Percentiles rank a stretch among this genome's conserved stretches.
Conservation (phyloP, 257 asterid species). For the Agastache rugosa region DNA sequence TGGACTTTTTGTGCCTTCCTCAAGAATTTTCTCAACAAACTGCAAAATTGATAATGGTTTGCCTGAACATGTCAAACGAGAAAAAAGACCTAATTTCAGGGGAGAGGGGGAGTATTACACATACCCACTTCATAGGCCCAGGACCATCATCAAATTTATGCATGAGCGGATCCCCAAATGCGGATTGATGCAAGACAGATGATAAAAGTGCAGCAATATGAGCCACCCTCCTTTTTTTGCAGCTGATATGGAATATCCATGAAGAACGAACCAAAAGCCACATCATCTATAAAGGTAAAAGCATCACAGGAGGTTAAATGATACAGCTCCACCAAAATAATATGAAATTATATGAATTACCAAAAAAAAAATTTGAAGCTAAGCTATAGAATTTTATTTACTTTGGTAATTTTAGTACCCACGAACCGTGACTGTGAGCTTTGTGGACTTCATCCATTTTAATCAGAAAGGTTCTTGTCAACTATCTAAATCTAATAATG, state of each 20-base stretch:
- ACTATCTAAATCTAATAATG: background rate
- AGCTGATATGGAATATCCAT: conserved; percentile 88
- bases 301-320: conserved; percentile 9
- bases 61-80: conserved; percentile 24
- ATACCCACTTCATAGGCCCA: conserved; percentile 94
- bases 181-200: conserved; percentile 79
- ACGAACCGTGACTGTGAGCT: background rate
- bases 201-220: conserved; percentile 95
- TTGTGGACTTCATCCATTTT: background rate
- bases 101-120: conserved; percentile 37
- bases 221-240: conserved; percentile 97
- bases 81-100: conserved; percentile 12
- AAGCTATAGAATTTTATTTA: background rate
- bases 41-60: conserved; percentile 41
- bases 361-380: conserved; percentile 12
- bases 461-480: background rate
- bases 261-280: conserved; percentile 88
- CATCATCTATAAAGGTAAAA: conserved; percentile 63
- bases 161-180: conserved; percentile 73
- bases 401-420: background rate
- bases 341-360: background rate
- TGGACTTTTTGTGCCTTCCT: conserved; percentile 94
- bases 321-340: conserved; percentile 7
- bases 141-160: conserved; percentile 65
- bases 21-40: conserved; percentile 84